Percentiles rank a stretch among this genome's conserved stretches.
phyloP scores from a whole-genome alignment of 768 basidiomycete species.

The Piloderma croceum region DNA sequence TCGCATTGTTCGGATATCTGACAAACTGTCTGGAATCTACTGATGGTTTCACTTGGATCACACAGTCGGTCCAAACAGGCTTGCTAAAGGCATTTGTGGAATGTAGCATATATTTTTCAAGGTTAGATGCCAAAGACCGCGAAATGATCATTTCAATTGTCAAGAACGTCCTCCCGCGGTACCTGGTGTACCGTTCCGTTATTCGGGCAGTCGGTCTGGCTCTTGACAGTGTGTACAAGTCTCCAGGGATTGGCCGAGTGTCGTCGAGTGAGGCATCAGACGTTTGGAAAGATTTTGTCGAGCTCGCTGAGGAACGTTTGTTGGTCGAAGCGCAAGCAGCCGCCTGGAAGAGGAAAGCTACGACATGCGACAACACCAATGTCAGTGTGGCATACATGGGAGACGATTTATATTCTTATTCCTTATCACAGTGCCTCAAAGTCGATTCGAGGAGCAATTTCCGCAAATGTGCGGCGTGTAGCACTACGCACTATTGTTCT shows the following conservation, averaged over 20 bases:
- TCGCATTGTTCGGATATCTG: conserved; percentile 27
- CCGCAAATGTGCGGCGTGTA: conserved; percentile 29
- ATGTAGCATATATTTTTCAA: conserved; percentile 21
- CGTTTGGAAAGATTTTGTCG: conserved; percentile 22
- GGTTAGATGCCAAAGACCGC: conserved; percentile 24
- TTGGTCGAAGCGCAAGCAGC: conserved; percentile 19
- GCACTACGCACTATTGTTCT: conserved; percentile 33
- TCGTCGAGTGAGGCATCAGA: conserved; percentile 18
- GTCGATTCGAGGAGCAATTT: conserved; percentile 30
- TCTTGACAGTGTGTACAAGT: conserved; percentile 18
- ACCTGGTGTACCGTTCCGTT: conserved; percentile 35
- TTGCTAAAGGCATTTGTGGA: conserved; percentile 26
- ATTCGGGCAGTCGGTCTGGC: conserved; percentile 25
- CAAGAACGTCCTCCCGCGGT: conserved; percentile 25
- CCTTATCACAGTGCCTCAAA: conserved; percentile 28
- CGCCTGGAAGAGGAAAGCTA: conserved; percentile 24
- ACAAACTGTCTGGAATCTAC: conserved; percentile 32
- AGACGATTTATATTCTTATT: neutral
- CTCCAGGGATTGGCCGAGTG: conserved; percentile 15
- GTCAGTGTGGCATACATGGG: conserved; percentile 8
- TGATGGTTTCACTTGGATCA: conserved; percentile 35
- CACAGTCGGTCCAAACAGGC: conserved; percentile 27
- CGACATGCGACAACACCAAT: conserved; percentile 34
- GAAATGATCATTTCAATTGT: conserved; percentile 25
- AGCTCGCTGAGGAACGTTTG: conserved; percentile 23